phyloP scores from a whole-genome alignment of 495 filamentous ascomycete genomes.

The Staphylotrichum longicolle region DNA sequence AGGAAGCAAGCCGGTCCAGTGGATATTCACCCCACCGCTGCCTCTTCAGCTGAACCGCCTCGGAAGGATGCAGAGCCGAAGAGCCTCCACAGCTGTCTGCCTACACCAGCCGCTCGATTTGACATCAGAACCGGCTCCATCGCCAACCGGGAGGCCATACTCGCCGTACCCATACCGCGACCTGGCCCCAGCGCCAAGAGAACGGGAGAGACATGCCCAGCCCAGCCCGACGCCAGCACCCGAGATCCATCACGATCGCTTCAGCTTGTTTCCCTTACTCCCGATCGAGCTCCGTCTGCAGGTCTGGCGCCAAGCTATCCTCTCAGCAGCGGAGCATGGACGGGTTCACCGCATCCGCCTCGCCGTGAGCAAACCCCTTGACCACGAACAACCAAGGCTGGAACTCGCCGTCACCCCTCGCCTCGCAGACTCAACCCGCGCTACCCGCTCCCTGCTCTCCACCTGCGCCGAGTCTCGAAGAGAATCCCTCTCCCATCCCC shows the following conservation, averaged over 20 bases:
- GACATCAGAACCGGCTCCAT: neutral
- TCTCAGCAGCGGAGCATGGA: neutral
- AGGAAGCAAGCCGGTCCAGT: too few species aligned
- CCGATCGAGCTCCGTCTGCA: constrained; percentile 26
- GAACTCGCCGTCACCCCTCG: constrained; percentile 7
- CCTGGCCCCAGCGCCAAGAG: neutral
- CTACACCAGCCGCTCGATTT: constrained; percentile 1
- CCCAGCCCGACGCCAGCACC: neutral
- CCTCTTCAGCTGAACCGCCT: too few species aligned
- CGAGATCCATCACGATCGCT: neutral
- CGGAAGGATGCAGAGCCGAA: neutral
- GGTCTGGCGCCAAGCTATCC: constrained; percentile 16
- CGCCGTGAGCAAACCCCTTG: neutral
- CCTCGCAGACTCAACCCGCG: constrained; percentile 9
- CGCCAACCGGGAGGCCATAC: neutral
- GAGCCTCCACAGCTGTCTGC: neutral
- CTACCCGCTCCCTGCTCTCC: constrained; percentile 1
- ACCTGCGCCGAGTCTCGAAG: constrained; percentile 11
- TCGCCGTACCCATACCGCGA: constrained; percentile 13
- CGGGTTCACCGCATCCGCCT: constrained; percentile 9
- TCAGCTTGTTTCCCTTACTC: constrained; percentile 21
- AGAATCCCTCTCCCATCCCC: neutral
- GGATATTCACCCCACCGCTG: too few species aligned
- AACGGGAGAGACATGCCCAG: neutral
- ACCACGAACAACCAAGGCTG: neutral